These are phyloP conservation scores for Thermoascus crustaceus DNA, from an alignment of 2,329 filamentous ascomycete genomes.

Conservation along the genomic window DNA sequence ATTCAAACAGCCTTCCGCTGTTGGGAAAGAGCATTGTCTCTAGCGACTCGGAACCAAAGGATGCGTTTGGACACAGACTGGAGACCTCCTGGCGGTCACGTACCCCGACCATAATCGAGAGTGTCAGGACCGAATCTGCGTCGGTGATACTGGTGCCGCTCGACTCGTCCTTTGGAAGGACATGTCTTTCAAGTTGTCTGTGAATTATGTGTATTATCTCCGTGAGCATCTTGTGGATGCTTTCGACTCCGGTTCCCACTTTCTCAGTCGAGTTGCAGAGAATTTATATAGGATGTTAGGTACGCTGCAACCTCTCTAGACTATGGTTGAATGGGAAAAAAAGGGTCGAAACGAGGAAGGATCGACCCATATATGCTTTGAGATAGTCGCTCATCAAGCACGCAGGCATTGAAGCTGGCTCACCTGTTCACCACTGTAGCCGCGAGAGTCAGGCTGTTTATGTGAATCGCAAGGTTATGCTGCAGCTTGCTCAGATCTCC, in stretches of 20 bases:
- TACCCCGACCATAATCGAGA: not conserved
- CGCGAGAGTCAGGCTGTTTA: slow-evolving; percentile 3
- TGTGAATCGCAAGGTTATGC: slow-evolving; percentile 3
- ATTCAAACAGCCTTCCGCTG: no score
- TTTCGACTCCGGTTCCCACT: not conserved
- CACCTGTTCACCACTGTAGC: slow-evolving; percentile 3
- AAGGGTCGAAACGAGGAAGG: no score
- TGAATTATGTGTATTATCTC: no score
- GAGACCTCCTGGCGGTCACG: not conserved
- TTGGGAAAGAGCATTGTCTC: no score
- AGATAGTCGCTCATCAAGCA: no score
- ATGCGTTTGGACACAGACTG: slow-evolving; percentile 1
- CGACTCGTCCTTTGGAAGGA: not conserved
- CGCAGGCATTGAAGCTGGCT: not conserved
- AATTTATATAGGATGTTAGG: no score
- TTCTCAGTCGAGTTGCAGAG: no score
- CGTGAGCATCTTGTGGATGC: slow-evolving; percentile 1
- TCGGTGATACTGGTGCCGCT: not conserved
- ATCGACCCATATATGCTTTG: no score
- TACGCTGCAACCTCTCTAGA: no score
- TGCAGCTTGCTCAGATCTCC: slow-evolving; percentile 3
- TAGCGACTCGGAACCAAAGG: slow-evolving; percentile 1
- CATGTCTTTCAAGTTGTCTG: no score
- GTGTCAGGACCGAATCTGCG: not conserved
- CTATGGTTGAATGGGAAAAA: no score